Evolutionary conservation across 768 basidiomycete genomes (phyloP).

Genomic region (Suillus decipiens): DNA sequence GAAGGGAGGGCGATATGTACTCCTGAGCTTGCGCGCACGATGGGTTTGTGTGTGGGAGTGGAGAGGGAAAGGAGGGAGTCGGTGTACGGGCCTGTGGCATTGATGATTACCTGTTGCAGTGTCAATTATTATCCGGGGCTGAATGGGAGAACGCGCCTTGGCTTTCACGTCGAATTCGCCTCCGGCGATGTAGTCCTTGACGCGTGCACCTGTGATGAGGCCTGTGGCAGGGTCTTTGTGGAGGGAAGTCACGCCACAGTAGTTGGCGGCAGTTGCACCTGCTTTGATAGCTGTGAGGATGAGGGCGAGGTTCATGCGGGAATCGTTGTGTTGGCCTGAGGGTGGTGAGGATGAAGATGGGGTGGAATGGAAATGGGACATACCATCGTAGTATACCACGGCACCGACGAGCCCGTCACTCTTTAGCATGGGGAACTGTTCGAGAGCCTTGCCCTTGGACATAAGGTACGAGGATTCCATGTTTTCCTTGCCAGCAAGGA

Average conservation of each 20-base stretch:
- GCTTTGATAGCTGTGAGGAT: constrained; percentile 93
- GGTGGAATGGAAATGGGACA: constrained; percentile 18
- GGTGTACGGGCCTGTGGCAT: constrained; percentile 94
- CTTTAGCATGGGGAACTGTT: constrained; percentile 97
- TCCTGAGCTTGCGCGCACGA: constrained; percentile 91
- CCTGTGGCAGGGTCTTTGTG: constrained; percentile 68
- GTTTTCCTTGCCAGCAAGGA: constrained; percentile 94
- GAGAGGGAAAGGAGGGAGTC: constrained; percentile 86
- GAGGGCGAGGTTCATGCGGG: constrained; percentile 96
- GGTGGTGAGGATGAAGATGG: constrained; percentile 1
- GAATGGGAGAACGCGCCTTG: constrained; percentile 47
- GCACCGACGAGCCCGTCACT: constrained; percentile 89
- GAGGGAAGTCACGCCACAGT: constrained; percentile 80
- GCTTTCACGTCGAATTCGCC: constrained; percentile 81
- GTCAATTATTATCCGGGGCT: not conserved
- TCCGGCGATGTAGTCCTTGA: constrained; percentile 83
- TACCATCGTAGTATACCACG: constrained; percentile 96
- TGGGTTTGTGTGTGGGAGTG: constrained; percentile 72
- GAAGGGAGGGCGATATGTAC: constrained; percentile 96
- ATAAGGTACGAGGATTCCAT: constrained; percentile 96
- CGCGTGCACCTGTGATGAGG: constrained; percentile 64
- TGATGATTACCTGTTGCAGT: constrained; percentile 74
- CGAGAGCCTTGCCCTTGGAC: constrained; percentile 90
- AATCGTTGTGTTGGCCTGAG: constrained; percentile 95
- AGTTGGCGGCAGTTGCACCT: constrained; percentile 87